These are phyloP conservation scores for Ramalina peruviana DNA, from an alignment of 495 filamentous ascomycete species.

Conservation along the genomic window DNA sequence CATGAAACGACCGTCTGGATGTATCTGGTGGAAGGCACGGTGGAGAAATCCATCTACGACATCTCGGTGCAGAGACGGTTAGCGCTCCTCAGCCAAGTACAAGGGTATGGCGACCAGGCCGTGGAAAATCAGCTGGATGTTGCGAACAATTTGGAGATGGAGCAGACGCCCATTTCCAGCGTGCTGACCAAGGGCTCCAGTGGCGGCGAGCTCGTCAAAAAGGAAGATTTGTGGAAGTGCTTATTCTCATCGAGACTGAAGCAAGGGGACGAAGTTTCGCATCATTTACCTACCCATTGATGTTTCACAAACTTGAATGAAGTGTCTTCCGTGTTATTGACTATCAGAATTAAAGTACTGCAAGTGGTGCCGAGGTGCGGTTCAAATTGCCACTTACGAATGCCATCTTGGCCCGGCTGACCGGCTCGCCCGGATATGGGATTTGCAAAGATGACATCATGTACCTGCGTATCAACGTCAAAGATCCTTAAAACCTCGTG, in stretches of 20 bases:
- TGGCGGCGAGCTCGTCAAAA: constrained; percentile 68
- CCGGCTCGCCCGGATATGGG: no score
- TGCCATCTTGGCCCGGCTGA: no score
- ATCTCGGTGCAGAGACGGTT: constrained; percentile 66
- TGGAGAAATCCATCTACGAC: constrained; percentile 81
- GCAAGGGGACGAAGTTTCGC: constrained; percentile 3
- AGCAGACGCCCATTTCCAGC: constrained; percentile 49
- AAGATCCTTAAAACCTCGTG: no score
- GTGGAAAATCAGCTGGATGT: constrained; percentile 53
- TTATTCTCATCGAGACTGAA: constrained; percentile 40
- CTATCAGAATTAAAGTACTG: no score
- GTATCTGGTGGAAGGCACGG: constrained; percentile 76
- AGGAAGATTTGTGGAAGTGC: constrained; percentile 80
- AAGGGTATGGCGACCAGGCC: constrained; percentile 22
- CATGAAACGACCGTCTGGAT: constrained; percentile 87
- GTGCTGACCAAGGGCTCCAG: constrained; percentile 54
- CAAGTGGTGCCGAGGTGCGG: no score
- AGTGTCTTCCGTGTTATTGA: no score
- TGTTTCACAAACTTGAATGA: no score
- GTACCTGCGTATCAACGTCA: no score
- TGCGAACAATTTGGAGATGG: constrained; percentile 71
- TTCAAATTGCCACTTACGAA: no score
- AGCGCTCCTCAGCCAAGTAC: constrained; percentile 50
- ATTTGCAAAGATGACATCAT: no score
- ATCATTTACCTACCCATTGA: constrained; percentile 26